Conservation (phyloP, 352 stramenopile genomes). For the Aphanomyces astaci region DNA sequence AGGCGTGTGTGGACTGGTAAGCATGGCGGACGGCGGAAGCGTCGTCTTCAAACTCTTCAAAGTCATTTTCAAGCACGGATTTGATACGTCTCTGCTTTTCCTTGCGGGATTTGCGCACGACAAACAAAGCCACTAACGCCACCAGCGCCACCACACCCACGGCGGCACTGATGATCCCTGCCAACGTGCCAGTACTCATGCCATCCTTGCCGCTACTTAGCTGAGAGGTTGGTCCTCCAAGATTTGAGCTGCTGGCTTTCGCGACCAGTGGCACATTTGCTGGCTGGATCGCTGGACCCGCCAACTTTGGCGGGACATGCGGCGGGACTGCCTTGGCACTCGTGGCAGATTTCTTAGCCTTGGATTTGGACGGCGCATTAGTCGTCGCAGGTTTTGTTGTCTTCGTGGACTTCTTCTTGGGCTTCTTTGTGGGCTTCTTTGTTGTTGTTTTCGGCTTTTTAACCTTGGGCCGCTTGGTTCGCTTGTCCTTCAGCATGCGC, state of each 20-base stretch:
- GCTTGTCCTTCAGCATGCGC: not conserved
- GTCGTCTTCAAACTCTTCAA: slow-evolving; percentile 16
- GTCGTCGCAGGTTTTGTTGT: not conserved
- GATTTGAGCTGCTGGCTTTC: not conserved
- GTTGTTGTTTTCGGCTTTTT: not conserved
- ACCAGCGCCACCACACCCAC: slow-evolving; percentile 50
- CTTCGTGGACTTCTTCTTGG: not conserved
- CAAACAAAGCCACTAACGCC: slow-evolving; percentile 38
- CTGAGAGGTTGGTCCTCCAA: not conserved
- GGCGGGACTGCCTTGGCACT: too few species aligned
- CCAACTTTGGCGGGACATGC: not conserved
- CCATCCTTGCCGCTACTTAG: slow-evolving; percentile 20
- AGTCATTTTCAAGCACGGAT: slow-evolving; percentile 15
- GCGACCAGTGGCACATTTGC: not conserved
- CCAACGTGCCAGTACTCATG: slow-evolving; percentile 12
- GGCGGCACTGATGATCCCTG: slow-evolving; percentile 44
- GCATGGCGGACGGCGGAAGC: not conserved
- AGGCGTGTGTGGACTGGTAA: not conserved
- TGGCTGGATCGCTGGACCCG: not conserved
- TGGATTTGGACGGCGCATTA: not conserved
- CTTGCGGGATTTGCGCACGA: slow-evolving; percentile 50
- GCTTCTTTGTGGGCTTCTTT: not conserved
- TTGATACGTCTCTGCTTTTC: slow-evolving; percentile 29
- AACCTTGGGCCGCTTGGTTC: too few species aligned
- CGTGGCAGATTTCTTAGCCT: not conserved